A percentile compares a stretch with the other conserved stretches of the same genome.
These are phyloP conservation scores for Aotearoamyces nothofagi DNA, from an alignment of 2,329 filamentous ascomycete genomes.

Conservation along the genomic window DNA sequence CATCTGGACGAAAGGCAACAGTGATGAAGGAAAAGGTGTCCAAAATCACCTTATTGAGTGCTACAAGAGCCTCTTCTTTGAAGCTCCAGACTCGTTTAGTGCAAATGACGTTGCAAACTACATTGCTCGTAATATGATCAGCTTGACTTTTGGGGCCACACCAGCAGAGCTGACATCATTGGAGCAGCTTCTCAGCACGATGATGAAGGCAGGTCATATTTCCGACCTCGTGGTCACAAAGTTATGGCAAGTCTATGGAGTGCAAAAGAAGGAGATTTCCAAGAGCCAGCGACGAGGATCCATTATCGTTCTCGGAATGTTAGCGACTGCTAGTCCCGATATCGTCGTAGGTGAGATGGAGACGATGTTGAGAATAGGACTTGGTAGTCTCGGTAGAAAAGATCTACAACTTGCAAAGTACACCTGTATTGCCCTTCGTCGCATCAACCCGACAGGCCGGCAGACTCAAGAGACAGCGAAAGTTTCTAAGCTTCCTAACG, in stretches of 20 bases:
- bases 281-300: slow-evolving; percentile 78
- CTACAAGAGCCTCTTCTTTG: slow-evolving; percentile 91
- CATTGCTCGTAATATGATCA: slow-evolving; percentile 97
- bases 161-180: slow-evolving; percentile 90
- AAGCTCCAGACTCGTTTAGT: slow-evolving; percentile 78
- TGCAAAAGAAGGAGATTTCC: slow-evolving; percentile 87
- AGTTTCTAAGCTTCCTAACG: slow-evolving; percentile 72
- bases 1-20: slow-evolving; percentile 99
- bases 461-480: slow-evolving; percentile 56
- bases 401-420: slow-evolving; percentile 88
- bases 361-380: slow-evolving; percentile 77
- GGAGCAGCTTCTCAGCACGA: slow-evolving; percentile 86
- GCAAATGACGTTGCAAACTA: slow-evolving; percentile 88
- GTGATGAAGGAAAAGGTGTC: slow-evolving; percentile 95
- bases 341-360: slow-evolving; percentile 94
- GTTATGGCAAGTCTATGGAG: slow-evolving; percentile 93
- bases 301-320: slow-evolving; percentile 94
- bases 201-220: slow-evolving; percentile 90
- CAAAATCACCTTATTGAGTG: slow-evolving; percentile 94
- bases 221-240: slow-evolving; percentile 78
- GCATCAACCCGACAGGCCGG: slow-evolving; percentile 77
- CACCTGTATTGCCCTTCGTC: slow-evolving; percentile 81
- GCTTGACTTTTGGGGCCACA: slow-evolving; percentile 87
- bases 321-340: slow-evolving; percentile 80
- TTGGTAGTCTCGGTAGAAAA: slow-evolving; percentile 63